phyloP scores from a whole-genome alignment of 2,329 filamentous ascomycete species.

The Exserohilum turcica region DNA sequence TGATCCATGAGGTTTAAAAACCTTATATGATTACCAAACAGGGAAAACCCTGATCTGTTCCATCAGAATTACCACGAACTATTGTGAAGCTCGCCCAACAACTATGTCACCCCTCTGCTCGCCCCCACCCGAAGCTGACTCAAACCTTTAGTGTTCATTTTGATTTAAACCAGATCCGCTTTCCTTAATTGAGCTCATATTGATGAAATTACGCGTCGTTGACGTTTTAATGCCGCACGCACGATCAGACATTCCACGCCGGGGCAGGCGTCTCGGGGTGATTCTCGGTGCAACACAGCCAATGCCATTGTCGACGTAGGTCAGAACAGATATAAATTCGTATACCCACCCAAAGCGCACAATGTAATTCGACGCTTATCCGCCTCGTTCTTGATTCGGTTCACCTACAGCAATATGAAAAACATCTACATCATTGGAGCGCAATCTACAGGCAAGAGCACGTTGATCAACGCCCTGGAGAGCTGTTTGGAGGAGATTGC shows the following conservation, averaged over 20 bases:
- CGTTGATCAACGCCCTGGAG: conserved; percentile 47
- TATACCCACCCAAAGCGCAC: not conserved
- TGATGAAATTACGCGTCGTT: not conserved
- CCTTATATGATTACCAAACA: not conserved
- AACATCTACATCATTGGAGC: conserved; percentile 53
- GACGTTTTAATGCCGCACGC: not conserved
- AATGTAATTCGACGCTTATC: not conserved
- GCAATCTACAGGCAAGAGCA: conserved; percentile 55
- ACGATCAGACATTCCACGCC: not conserved
- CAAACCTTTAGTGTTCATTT: too few species aligned
- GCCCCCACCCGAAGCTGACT: not conserved
- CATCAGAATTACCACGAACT: not conserved
- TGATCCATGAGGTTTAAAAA: not conserved
- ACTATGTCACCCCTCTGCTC: not conserved
- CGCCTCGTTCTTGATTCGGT: too few species aligned
- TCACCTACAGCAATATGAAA: not conserved
- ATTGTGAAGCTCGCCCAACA: not conserved
- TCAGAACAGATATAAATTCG: not conserved
- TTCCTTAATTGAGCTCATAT: not conserved
- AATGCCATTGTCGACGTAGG: not conserved
- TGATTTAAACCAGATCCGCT: too few species aligned
- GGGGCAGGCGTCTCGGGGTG: not conserved
- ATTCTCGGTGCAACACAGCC: not conserved
- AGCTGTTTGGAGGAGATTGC: conserved; percentile 15
- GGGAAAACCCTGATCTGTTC: not conserved